These are phyloP conservation scores for Cytospora chrysosperma DNA, from an alignment of 2,329 filamentous ascomycete genomes.

Conservation along the genomic window DNA sequence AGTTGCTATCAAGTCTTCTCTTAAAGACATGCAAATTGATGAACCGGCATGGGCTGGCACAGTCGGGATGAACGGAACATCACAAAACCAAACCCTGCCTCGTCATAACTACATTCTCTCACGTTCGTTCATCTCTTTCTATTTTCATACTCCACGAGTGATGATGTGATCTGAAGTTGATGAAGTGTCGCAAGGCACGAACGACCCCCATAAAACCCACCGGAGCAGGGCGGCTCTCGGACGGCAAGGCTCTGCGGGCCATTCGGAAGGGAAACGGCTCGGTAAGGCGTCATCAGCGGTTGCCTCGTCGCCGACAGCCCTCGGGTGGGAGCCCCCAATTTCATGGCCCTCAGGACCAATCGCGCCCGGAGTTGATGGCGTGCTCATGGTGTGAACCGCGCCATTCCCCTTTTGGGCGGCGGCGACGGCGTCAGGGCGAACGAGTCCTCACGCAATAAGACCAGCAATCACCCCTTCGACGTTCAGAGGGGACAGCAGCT, in stretches of 20 bases:
- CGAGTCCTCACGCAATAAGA: conserved; percentile 26
- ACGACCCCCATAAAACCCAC: not conserved
- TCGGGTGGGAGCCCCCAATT: not conserved
- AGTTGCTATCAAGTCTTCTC: no score
- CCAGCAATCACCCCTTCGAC: conserved; percentile 27
- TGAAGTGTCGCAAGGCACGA: not conserved
- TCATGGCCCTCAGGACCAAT: conserved; percentile 17
- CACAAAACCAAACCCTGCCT: no score
- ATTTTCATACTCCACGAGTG: no score
- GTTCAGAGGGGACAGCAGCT: not conserved
- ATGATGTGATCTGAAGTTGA: no score
- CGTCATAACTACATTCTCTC: no score
- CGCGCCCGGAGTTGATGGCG: conserved; percentile 15
- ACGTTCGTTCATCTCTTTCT: no score
- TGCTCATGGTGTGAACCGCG: conserved; percentile 17
- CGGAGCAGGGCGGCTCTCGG: conserved; percentile 19
- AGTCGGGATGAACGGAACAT: no score
- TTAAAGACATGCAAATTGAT: no score
- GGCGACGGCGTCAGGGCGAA: conserved; percentile 18
- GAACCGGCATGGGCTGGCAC: no score
- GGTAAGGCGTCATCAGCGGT: conserved; percentile 22
- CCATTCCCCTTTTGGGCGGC: conserved; percentile 16
- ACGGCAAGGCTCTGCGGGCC: conserved; percentile 13
- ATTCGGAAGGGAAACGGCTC: conserved; percentile 14
- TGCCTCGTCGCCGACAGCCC: conserved; percentile 14